Evolutionary conservation across 1,139 yeast species (phyloP).

Genomic region (Wickerhamomyces sp.): DNA sequence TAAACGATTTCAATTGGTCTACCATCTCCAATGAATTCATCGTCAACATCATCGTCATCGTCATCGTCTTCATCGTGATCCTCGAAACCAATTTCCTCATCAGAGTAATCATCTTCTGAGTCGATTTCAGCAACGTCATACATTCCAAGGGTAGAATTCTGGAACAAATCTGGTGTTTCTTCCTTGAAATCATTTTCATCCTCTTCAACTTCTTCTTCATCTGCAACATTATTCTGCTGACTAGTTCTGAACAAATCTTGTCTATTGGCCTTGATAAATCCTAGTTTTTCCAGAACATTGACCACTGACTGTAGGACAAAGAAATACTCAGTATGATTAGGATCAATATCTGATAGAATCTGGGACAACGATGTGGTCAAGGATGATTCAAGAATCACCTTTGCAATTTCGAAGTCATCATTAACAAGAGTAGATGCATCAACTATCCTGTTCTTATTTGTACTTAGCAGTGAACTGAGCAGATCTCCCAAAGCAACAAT

Average conservation of each 20-base stretch:
- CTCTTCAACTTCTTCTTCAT: slow-evolving; percentile 55
- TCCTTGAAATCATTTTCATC: slow-evolving; percentile 60
- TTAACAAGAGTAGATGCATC: slow-evolving; percentile 14
- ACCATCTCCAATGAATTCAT: slow-evolving; percentile 26
- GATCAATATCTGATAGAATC: slow-evolving; percentile 55
- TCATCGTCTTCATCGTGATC: slow-evolving; percentile 34
- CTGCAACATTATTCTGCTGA: slow-evolving; percentile 44
- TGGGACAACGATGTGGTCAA: slow-evolving; percentile 48
- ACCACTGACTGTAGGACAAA: slow-evolving; percentile 38
- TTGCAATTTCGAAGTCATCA: slow-evolving; percentile 35
- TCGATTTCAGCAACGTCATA: slow-evolving; percentile 78
- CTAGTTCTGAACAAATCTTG: slow-evolving; percentile 53
- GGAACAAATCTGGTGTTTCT: slow-evolving; percentile 77
- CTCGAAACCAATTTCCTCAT: slow-evolving; percentile 35
- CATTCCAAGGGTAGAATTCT: slow-evolving; percentile 91
- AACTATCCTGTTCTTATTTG: slow-evolving; percentile 10
- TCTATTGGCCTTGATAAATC: slow-evolving; percentile 54
- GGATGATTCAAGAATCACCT: slow-evolving; percentile 57
- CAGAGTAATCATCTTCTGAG: slow-evolving; percentile 49
- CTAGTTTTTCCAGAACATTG: slow-evolving; percentile 52
- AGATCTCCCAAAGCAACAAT: slow-evolving; percentile 55
- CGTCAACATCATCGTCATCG: slow-evolving; percentile 29
- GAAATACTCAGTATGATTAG: slow-evolving; percentile 59
- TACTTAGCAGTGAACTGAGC: slow-evolving; percentile 37
- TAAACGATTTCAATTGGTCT: slow-evolving; percentile 37